Conservation (phyloP, 2,329 filamentous ascomycete genomes). For the Leptographium flavum region DNA sequence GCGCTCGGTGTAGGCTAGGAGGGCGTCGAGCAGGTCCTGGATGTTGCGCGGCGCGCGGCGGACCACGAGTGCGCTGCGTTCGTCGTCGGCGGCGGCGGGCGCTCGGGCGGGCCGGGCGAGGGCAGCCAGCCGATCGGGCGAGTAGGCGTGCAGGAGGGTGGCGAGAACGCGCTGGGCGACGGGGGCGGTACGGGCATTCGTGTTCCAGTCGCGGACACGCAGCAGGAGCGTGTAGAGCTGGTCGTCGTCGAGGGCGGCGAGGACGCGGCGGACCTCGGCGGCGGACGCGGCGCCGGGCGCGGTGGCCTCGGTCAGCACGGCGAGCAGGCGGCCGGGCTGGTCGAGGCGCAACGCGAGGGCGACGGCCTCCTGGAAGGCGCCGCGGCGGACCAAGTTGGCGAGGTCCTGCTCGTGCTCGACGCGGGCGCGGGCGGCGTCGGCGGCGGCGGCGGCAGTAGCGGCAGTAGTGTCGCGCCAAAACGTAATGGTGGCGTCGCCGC, state of each 20-base stretch:
- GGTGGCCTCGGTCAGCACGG: constrained; percentile 62
- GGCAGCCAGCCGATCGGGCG: constrained; percentile 60
- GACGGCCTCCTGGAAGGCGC: constrained; percentile 86
- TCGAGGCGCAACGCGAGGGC: constrained; percentile 85
- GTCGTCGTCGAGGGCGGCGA: constrained; percentile 65
- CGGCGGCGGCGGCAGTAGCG: constrained; percentile 60
- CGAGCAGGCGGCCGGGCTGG: constrained; percentile 75
- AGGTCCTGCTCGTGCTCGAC: constrained; percentile 87
- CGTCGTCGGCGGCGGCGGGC: constrained; percentile 18
- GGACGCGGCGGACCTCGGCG: constrained; percentile 64
- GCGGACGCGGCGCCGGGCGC: constrained; percentile 17
- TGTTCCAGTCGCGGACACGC: constrained; percentile 90
- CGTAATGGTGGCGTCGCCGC: constrained; percentile 81
- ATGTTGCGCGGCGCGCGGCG: constrained; percentile 41
- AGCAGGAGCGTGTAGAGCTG: constrained; percentile 75
- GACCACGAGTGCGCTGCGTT: constrained; percentile 11
- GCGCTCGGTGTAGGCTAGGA: constrained; percentile 81
- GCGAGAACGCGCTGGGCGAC: constrained; percentile 77
- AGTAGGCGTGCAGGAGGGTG: constrained; percentile 67
- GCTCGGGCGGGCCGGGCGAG: constrained; percentile 38
- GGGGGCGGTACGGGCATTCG: constrained; percentile 73
- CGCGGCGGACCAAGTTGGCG: constrained; percentile 78
- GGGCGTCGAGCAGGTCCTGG: constrained; percentile 73
- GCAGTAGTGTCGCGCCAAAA: constrained; percentile 92
- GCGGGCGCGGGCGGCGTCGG: constrained; percentile 59